Evolutionary conservation across 2,329 filamentous ascomycete genomes (phyloP).

Genomic region (Fusarium tjaetaba): DNA sequence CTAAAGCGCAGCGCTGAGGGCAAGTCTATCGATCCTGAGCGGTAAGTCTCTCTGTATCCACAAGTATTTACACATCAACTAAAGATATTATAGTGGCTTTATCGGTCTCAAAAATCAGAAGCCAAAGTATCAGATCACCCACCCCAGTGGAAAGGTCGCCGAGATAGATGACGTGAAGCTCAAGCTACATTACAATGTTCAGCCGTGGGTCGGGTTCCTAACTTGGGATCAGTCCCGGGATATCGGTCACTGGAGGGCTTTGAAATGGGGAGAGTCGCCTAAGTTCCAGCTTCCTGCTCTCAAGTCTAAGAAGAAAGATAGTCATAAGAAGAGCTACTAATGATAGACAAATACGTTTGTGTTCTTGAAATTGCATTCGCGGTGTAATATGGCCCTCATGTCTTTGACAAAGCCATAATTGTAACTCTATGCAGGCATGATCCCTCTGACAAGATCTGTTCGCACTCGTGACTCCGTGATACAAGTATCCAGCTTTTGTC

Average conservation of each 20-base stretch:
- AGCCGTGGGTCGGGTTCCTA: slow-evolving; percentile 92
- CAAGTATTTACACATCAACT: neutral
- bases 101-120: slow-evolving; percentile 84
- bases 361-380: slow-evolving; percentile 1
- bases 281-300: slow-evolving; percentile 72
- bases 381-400: slow-evolving; percentile 33
- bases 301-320: slow-evolving; percentile 64
- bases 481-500: slow-evolving; percentile 33
- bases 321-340: slow-evolving; percentile 33
- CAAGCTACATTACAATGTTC: slow-evolving; percentile 92
- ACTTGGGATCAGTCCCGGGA: slow-evolving; percentile 77
- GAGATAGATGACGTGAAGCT: slow-evolving; percentile 78
- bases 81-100: slow-evolving; percentile 65
- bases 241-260: slow-evolving; percentile 70
- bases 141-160: slow-evolving; percentile 82
- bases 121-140: slow-evolving; percentile 97
- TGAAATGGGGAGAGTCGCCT: slow-evolving; percentile 72
- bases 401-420: slow-evolving; percentile 7
- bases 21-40: slow-evolving; percentile 68
- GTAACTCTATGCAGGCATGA: neutral
- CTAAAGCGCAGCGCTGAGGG: slow-evolving; percentile 67
- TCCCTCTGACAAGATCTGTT: slow-evolving; percentile 6
- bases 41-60: slow-evolving; percentile 51
- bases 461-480: slow-evolving; percentile 39
- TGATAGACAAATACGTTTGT: neutral